phyloP scores from a whole-genome alignment of 345 rosid species.

The Aethionema arabicum region DNA sequence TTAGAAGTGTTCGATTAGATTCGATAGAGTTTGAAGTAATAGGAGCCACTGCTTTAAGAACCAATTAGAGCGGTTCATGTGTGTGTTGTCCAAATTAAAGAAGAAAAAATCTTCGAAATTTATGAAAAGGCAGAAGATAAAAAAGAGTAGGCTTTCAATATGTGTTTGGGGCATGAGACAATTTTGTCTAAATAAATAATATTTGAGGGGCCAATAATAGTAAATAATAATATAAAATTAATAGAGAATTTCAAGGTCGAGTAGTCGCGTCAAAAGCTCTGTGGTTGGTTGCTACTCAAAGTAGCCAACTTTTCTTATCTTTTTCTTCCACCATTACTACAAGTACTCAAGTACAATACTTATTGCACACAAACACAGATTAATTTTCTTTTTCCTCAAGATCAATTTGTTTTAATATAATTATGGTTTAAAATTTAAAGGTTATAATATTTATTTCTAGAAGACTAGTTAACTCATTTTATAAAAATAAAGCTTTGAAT shows the following conservation, averaged over 20 bases:
- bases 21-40: not conserved
- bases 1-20: not conserved
- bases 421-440: no score
- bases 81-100: not conserved
- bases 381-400: no score
- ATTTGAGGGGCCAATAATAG: constrained; percentile 21
- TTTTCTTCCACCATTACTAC: not conserved
- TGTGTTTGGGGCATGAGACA: constrained; percentile 23
- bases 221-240: not conserved
- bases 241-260: constrained; percentile 44
- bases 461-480: no score
- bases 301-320: constrained; percentile 35
- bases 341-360: no score
- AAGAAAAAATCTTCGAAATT: not conserved
- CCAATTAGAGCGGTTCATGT: constrained; percentile 27
- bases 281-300: constrained; percentile 24
- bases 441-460: no score
- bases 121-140: constrained; percentile 6
- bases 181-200: constrained; percentile 19
- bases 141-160: constrained; percentile 31
- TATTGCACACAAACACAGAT: no score
- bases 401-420: no score
- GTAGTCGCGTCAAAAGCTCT: constrained; percentile 51
- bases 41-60: constrained; percentile 27
- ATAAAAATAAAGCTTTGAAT: no score